A percentile compares a stretch with the other conserved stretches of the same genome.
phyloP scores from a whole-genome alignment of 495 filamentous ascomycete species.

The Podospora pseudoanserina region DNA sequence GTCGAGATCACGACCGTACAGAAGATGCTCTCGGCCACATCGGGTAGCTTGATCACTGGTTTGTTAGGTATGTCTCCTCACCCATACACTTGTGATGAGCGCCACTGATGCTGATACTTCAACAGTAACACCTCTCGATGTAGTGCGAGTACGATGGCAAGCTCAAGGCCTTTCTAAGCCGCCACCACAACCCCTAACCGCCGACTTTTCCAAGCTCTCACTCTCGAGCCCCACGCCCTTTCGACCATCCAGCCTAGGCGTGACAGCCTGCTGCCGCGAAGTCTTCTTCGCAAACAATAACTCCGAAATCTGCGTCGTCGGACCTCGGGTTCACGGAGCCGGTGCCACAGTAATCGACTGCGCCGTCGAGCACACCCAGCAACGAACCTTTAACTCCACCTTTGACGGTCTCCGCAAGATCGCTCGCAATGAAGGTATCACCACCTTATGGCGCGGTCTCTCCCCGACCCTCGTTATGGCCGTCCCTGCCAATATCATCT shows the following conservation, averaged over 20 bases:
- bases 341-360: conserved; percentile 55
- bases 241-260: conserved; percentile 74
- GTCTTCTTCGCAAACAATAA: conserved; percentile 94
- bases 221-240: conserved; percentile 53
- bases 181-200: conserved; percentile 20
- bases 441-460: conserved; percentile 87
- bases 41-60: conserved; percentile 84
- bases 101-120: conserved; percentile 15
- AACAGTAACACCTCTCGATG: conserved; percentile 91
- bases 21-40: conserved; percentile 91
- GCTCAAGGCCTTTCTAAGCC: conserved; percentile 60
- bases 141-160: conserved; percentile 91
- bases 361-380: conserved; percentile 79
- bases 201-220: conserved; percentile 41
- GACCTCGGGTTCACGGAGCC: conserved; percentile 36
- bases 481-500: conserved; percentile 93
- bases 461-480: conserved; percentile 93
- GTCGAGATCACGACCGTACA: conserved; percentile 71
- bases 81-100: not conserved
- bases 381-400: conserved; percentile 81
- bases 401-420: conserved; percentile 93
- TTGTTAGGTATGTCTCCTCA: conserved; percentile 64
- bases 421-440: conserved; percentile 85
- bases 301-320: conserved; percentile 71
- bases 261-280: conserved; percentile 93